These are phyloP conservation scores for Puccinia coronata DNA, from an alignment of 1,284 basidiomycete species.

Conservation along the genomic window DNA sequence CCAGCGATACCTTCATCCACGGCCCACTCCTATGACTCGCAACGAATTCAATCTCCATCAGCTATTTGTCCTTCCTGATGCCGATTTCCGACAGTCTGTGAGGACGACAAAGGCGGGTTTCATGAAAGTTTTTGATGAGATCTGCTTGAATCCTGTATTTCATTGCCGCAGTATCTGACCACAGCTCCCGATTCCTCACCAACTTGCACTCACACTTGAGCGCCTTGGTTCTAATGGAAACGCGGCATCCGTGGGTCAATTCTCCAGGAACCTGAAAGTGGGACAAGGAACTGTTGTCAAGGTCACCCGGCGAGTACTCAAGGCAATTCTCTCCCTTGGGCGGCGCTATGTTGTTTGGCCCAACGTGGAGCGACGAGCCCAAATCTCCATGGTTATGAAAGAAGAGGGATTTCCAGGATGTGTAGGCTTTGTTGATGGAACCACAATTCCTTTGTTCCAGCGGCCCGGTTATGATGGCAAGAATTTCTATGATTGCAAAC, in stretches of 20 bases:
- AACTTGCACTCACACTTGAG: constrained; percentile 27
- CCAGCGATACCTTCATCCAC: neutral
- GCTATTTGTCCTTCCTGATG: neutral
- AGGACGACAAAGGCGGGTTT: constrained; percentile 1
- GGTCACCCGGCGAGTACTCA: neutral
- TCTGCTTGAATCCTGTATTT: neutral
- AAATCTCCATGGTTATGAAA: constrained; percentile 10
- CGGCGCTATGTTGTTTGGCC: constrained; percentile 3
- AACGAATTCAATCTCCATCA: neutral
- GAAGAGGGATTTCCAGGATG: neutral
- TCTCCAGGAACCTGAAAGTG: constrained; percentile 12
- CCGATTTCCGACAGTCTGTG: neutral
- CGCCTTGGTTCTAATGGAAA: constrained; percentile 21
- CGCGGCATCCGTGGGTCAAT: neutral
- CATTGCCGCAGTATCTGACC: neutral
- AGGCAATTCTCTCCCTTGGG: neutral
- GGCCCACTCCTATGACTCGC: neutral
- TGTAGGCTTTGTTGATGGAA: constrained; percentile 31
- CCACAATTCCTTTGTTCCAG: constrained; percentile 5
- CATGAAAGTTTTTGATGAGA: neutral
- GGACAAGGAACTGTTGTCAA: constrained; percentile 3
- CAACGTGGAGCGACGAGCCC: neutral
- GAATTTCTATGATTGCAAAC: constrained; percentile 15
- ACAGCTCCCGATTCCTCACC: constrained; percentile 21
- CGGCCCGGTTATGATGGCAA: neutral